These are phyloP conservation scores for Myriosclerotinia curreyana DNA, from an alignment of 2,329 filamentous ascomycete species.

Conservation along the genomic window DNA sequence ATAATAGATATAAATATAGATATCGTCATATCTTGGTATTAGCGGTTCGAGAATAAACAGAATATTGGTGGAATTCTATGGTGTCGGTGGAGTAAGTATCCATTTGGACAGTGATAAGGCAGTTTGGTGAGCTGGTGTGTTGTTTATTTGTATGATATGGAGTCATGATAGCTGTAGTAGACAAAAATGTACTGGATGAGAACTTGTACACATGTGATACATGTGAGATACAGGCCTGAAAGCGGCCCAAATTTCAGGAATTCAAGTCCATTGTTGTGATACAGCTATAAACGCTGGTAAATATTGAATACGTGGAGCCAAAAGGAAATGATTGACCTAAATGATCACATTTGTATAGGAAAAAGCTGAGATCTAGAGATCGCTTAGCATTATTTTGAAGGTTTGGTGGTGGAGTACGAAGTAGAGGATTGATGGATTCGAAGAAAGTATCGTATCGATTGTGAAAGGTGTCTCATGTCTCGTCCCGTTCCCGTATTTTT, in stretches of 20 bases:
- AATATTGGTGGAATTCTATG: conserved; percentile 8
- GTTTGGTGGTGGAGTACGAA: neutral
- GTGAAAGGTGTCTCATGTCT: neutral
- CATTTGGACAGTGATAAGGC: neutral
- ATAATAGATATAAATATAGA: no score
- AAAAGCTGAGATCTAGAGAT: neutral
- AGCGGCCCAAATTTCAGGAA: neutral
- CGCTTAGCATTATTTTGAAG: neutral
- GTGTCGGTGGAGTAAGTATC: neutral
- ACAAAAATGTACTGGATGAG: conserved; percentile 5
- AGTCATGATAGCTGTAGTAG: neutral
- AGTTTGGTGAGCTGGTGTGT: conserved; percentile 3
- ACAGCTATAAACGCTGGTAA: conserved; percentile 11
- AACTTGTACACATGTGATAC: conserved; percentile 14
- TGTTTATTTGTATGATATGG: neutral
- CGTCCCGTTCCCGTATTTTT: no score
- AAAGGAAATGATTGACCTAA: neutral
- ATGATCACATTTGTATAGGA: neutral
- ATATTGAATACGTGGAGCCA: conserved; percentile 17
- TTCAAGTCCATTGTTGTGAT: conserved; percentile 7
- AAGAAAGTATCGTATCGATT: neutral
- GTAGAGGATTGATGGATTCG: neutral
- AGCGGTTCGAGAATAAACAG: conserved; percentile 3
- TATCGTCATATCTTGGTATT: conserved; percentile 9
- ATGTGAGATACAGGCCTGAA: neutral